These are phyloP conservation scores for Lichina pygmaea DNA, from an alignment of 495 filamentous ascomycete species.

Conservation along the genomic window DNA sequence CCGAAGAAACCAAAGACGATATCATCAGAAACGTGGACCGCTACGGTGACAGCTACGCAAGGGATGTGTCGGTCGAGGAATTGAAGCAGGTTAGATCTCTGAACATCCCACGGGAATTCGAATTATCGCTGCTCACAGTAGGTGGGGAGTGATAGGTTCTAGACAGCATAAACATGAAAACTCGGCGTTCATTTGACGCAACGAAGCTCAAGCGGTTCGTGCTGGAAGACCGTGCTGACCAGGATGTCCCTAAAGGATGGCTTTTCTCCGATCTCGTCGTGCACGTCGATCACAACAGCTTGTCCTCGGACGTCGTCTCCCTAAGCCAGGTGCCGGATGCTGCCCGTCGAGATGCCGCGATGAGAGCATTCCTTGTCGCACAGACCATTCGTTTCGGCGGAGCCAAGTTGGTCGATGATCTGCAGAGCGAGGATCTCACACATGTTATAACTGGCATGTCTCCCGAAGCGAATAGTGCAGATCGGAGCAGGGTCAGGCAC, in stretches of 20 bases:
- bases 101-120: constrained; percentile 1
- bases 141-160: constrained; percentile 12
- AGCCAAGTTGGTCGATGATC: constrained; percentile 20
- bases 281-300: constrained; percentile 18
- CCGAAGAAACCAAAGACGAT: constrained; percentile 16
- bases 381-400: constrained; percentile 37
- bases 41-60: constrained; percentile 62
- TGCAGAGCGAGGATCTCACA: constrained; percentile 25
- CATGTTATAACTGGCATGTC: constrained; percentile 29
- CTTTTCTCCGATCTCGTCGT: constrained; percentile 38
- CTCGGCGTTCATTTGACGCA: constrained; percentile 9
- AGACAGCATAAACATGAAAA: constrained; percentile 16
- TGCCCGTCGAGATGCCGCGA: constrained; percentile 7
- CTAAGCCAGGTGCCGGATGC: constrained; percentile 3
- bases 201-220: constrained; percentile 23
- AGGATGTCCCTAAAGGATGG: constrained; percentile 25
- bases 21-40: constrained; percentile 33
- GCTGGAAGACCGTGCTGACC: constrained; percentile 23
- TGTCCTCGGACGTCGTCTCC: constrained; percentile 1
- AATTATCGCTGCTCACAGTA: not conserved
- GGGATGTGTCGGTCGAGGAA: constrained; percentile 40
- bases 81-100: constrained; percentile 23
- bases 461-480: constrained; percentile 6
- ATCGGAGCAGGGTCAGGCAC: constrained; percentile 13
- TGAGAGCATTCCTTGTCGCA: constrained; percentile 8